Percentiles rank a stretch among this genome's conserved stretches.
These are phyloP conservation scores for Marasmius sp. DNA, from an alignment of 1,284 basidiomycete species.

Conservation along the genomic window DNA sequence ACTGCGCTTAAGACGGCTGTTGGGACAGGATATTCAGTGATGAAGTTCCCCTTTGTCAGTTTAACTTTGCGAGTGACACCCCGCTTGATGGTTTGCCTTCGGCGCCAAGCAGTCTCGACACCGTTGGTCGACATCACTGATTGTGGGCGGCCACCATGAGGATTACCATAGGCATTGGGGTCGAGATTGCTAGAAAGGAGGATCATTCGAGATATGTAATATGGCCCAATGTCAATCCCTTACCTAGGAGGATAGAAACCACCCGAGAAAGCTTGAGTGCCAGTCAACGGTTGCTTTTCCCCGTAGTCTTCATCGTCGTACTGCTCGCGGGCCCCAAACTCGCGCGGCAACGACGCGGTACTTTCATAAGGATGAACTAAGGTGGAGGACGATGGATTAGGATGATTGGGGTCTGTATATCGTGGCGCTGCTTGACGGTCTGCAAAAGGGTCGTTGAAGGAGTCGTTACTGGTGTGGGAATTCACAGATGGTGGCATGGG, in stretches of 20 bases:
- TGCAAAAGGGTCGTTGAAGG: conserved; percentile 65
- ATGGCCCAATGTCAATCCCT: conserved; percentile 24
- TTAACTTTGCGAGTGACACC: conserved; percentile 93
- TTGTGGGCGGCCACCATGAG: conserved; percentile 56
- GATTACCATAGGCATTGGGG: conserved; percentile 65
- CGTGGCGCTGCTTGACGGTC: conserved; percentile 61
- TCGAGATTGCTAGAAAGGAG: conserved; percentile 49
- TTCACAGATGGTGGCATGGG: conserved; percentile 33
- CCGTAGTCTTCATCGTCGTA: conserved; percentile 65
- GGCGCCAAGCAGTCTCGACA: conserved; percentile 76
- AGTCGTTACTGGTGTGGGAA: conserved; percentile 32
- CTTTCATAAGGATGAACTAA: conserved; percentile 48
- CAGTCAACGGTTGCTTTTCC: conserved; percentile 73
- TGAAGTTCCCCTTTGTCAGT: conserved; percentile 90
- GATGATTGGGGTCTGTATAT: conserved; percentile 56
- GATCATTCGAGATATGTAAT: too few relatives aligned
- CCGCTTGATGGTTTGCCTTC: conserved; percentile 89
- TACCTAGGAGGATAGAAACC: conserved; percentile 74
- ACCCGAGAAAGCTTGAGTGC: conserved; percentile 49
- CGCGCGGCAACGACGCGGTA: conserved; percentile 52
- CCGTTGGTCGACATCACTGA: conserved; percentile 70
- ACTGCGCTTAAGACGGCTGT: conserved; percentile 84
- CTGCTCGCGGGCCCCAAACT: conserved; percentile 42
- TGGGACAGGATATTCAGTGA: conserved; percentile 89
- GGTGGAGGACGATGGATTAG: conserved; percentile 43